Percentiles rank a stretch among this genome's conserved stretches.
phyloP scores from a whole-genome alignment of 2,329 filamentous ascomycete species.

The Corynespora cassiicola region DNA sequence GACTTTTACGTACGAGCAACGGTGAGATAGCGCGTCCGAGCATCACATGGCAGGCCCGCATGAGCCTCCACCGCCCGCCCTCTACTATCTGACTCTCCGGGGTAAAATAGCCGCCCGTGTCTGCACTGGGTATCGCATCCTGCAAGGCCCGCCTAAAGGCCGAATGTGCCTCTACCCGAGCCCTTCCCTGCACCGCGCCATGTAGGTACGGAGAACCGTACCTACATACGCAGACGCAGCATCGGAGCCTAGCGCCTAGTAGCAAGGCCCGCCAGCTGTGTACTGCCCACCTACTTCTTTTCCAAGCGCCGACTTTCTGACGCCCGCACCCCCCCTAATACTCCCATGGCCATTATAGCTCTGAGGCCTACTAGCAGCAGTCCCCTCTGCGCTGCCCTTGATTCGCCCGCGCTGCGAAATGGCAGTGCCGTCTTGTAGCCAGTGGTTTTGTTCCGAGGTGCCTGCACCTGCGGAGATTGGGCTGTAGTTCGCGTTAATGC shows the following conservation, averaged over 20 bases:
- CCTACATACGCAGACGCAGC: constrained; percentile 19
- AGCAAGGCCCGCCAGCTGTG: neutral
- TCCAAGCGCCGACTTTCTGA: constrained; percentile 8
- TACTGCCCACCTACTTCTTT: constrained; percentile 10
- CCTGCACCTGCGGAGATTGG: constrained; percentile 11
- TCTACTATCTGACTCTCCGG: constrained; percentile 5
- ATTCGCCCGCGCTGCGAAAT: constrained; percentile 5
- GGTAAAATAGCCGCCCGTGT: constrained; percentile 15
- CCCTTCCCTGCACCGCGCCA: constrained; percentile 1
- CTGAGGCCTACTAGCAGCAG: neutral
- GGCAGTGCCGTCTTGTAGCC: too few relatives aligned
- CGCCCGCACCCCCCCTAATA: constrained; percentile 3
- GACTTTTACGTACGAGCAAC: constrained; percentile 27
- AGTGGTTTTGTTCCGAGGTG: too few relatives aligned
- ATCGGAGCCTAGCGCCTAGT: constrained; percentile 1
- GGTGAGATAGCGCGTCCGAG: constrained; percentile 6
- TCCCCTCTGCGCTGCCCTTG: neutral
- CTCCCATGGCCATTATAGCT: neutral
- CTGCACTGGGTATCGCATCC: constrained; percentile 19
- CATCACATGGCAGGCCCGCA: constrained; percentile 14
- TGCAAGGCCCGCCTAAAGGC: constrained; percentile 12
- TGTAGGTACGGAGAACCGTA: constrained; percentile 11
- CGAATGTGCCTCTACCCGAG: constrained; percentile 1
- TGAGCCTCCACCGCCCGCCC: constrained; percentile 2
- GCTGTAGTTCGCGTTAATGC: constrained; percentile 3